phyloP scores from a whole-genome alignment of 2,329 filamentous ascomycete genomes.

The Elsinoe ampelina region DNA sequence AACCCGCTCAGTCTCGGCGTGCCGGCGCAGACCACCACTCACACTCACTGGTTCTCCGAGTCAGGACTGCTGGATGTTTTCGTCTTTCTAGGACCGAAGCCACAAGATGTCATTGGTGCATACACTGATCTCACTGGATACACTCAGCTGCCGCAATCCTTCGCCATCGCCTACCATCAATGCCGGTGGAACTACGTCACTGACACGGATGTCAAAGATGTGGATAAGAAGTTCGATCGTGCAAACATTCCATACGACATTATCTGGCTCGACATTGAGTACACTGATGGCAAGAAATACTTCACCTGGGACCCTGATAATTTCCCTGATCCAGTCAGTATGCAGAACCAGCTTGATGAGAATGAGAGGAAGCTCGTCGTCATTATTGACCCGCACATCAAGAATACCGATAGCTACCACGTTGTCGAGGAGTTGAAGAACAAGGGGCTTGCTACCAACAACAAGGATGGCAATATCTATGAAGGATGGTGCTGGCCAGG shows the following conservation, averaged over 20 bases:
- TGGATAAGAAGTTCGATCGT: slow-evolving; percentile 94
- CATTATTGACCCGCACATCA: slow-evolving; percentile 97
- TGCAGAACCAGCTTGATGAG: slow-evolving; percentile 78
- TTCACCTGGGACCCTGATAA: slow-evolving; percentile 92
- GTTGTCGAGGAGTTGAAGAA: slow-evolving; percentile 74
- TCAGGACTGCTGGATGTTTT: slow-evolving; percentile 84
- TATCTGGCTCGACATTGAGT: slow-evolving; percentile 98
- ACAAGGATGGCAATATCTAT: slow-evolving; percentile 81
- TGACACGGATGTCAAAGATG: slow-evolving; percentile 92
- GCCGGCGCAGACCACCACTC: slow-evolving; percentile 60
- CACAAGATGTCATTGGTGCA: slow-evolving; percentile 67
- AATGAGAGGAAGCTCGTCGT: slow-evolving; percentile 83
- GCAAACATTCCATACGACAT: slow-evolving; percentile 93
- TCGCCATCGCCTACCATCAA: slow-evolving; percentile 89
- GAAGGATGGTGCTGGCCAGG: slow-evolving; percentile 99
- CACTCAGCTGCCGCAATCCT: slow-evolving; percentile 84
- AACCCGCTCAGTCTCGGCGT: slow-evolving; percentile 72
- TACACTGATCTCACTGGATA: slow-evolving; percentile 89
- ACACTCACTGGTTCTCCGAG: slow-evolving; percentile 97
- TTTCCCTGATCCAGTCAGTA: slow-evolving; percentile 75
- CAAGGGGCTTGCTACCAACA: slow-evolving; percentile 73
- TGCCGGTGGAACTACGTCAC: slow-evolving; percentile 99
- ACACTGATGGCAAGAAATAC: slow-evolving; percentile 94
- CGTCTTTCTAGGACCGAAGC: slow-evolving; percentile 82
- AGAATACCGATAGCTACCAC: slow-evolving; percentile 71